Percentiles rank a stretch among this genome's conserved stretches.
phyloP scores from a whole-genome alignment of 495 filamentous ascomycete genomes.

The Parathielavia appendiculata region DNA sequence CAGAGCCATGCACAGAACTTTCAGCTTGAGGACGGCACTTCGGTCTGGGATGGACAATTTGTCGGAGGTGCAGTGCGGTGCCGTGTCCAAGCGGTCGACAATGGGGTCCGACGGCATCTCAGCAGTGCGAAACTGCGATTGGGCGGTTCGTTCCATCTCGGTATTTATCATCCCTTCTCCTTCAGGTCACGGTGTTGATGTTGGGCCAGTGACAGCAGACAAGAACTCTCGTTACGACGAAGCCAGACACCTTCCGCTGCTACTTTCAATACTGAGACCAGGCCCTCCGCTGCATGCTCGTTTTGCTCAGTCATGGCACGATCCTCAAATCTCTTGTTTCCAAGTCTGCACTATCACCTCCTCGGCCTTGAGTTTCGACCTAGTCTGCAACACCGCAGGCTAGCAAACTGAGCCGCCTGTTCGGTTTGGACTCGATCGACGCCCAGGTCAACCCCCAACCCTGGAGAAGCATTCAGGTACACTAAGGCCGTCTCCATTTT shows the following conservation, averaged over 20 bases:
- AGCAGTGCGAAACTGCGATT: background rate
- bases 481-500: too few species aligned
- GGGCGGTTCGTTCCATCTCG: background rate
- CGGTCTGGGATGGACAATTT: too few species aligned
- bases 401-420: background rate
- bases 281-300: background rate
- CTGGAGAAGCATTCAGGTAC: too few species aligned
- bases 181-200: background rate
- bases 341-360: background rate
- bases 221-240: too few species aligned
- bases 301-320: background rate
- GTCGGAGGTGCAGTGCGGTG: too few species aligned
- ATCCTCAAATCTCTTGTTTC: background rate
- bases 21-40: background rate
- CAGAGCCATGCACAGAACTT: background rate
- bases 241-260: background rate
- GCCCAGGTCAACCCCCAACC: too few species aligned
- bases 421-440: background rate
- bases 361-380: background rate
- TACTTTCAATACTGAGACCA: background rate
- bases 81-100: too few species aligned
- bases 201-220: background rate
- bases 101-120: background rate
- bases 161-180: background rate
- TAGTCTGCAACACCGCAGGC: background rate